Evolutionary conservation across 2,329 filamentous ascomycete species (phyloP).

Genomic region (Ascochyta fabae): DNA sequence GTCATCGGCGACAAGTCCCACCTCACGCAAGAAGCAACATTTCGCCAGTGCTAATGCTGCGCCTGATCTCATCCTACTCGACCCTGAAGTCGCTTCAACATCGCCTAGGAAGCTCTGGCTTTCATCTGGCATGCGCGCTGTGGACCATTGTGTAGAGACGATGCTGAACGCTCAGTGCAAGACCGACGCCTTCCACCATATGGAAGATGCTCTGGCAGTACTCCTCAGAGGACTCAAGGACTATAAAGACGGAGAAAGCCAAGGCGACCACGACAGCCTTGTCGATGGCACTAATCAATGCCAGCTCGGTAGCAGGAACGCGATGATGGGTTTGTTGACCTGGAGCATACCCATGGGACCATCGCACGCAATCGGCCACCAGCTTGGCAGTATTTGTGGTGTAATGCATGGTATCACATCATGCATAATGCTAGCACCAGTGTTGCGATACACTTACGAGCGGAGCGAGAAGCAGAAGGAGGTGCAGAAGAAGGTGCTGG

Average conservation of each 20-base stretch:
- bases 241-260: conserved; percentile 25
- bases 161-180: conserved; percentile 26
- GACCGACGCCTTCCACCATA: conserved; percentile 22
- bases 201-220: conserved; percentile 30
- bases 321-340: conserved; percentile 29
- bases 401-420: conserved; percentile 34
- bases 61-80: conserved; percentile 29
- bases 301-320: conserved; percentile 28
- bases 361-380: conserved; percentile 33
- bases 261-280: conserved; percentile 16
- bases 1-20: conserved; percentile 28
- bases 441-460: conserved; percentile 23
- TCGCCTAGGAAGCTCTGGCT: conserved; percentile 35
- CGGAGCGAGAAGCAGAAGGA: conserved; percentile 20
- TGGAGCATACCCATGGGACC: conserved; percentile 29
- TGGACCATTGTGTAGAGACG: conserved; percentile 42
- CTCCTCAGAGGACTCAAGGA: conserved; percentile 28
- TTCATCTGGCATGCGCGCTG: conserved; percentile 35
- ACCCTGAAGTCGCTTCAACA: conserved; percentile 33
- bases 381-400: conserved; percentile 27
- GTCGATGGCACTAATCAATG: conserved; percentile 29
- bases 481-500: conserved; percentile 22
- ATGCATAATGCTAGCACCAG: conserved; percentile 31
- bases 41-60: conserved; percentile 26
- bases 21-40: conserved; percentile 35